Evolutionary conservation across 306 rosid species (phyloP).

Genomic region (Lablab purpureus): DNA sequence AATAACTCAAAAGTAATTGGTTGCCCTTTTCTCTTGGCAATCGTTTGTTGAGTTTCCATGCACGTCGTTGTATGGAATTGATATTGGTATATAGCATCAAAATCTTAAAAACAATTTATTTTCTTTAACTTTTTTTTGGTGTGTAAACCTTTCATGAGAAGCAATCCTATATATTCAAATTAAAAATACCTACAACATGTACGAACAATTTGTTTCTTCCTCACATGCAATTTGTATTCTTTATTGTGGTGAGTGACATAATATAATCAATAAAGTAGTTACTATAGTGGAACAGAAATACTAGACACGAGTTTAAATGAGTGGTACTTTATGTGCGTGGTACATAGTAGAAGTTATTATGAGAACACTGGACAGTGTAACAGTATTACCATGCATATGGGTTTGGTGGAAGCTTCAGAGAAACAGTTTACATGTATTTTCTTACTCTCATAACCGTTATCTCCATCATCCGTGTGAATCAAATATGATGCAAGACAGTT

Average conservation of each 20-base stretch:
- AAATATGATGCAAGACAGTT: conserved; percentile 56
- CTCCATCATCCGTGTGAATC: conserved; percentile 55
- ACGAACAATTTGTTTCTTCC: background rate
- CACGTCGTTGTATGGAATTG: conserved; percentile 5
- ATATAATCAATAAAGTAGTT: conserved; percentile 1
- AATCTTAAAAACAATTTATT: background rate
- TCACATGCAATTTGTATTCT: conserved; percentile 14
- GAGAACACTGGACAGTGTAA: conserved; percentile 30
- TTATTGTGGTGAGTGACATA: background rate
- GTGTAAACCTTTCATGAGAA: background rate
- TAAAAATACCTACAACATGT: background rate
- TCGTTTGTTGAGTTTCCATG: background rate
- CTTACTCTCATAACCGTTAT: conserved; percentile 49
- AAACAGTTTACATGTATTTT: conserved; percentile 40
- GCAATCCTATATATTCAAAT: background rate
- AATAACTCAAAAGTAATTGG: background rate
- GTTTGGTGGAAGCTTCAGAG: conserved; percentile 45
- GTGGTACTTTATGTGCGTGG: conserved; percentile 26
- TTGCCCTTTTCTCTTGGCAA: conserved; percentile 6
- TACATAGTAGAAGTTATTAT: conserved; percentile 28
- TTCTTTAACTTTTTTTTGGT: background rate
- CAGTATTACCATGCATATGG: conserved; percentile 31
- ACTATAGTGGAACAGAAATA: conserved; percentile 49
- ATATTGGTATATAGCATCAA: background rate
- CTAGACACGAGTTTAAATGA: conserved; percentile 24